These are phyloP conservation scores for Puccinia novopanici DNA, from an alignment of 1,284 basidiomycete species.

Conservation along the genomic window DNA sequence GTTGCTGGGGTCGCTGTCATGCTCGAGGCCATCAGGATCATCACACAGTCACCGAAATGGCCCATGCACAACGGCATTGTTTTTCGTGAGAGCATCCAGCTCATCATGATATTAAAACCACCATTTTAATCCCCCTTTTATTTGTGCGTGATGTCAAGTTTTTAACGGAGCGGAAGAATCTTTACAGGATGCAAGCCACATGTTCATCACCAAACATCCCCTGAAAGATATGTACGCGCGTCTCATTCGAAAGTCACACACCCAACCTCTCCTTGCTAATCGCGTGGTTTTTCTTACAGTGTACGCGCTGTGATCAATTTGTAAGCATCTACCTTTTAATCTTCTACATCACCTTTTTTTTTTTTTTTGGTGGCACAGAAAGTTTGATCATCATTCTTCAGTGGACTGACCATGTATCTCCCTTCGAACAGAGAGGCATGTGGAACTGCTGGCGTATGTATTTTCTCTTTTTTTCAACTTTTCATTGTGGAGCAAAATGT, in stretches of 20 bases:
- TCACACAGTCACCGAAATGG: conserved; percentile 73
- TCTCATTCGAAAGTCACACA: not conserved
- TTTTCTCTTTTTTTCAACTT: not conserved
- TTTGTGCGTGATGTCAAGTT: conserved; percentile 63
- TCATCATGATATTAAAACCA: not conserved
- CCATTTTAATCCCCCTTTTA: not conserved
- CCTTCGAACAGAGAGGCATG: conserved; percentile 34
- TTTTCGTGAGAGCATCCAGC: conserved; percentile 68
- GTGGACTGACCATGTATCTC: conserved; percentile 57
- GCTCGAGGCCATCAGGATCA: conserved; percentile 81
- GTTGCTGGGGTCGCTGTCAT: conserved; percentile 73
- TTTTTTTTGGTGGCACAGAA: too few species aligned
- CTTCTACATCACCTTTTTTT: not conserved
- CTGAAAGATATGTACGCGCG: conserved; percentile 16
- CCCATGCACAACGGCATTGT: conserved; percentile 77
- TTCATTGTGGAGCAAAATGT: not conserved
- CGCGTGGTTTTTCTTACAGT: conserved; percentile 60
- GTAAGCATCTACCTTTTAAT: conserved; percentile 67
- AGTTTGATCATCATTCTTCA: too few species aligned
- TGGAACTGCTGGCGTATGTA: conserved; percentile 44
- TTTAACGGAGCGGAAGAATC: conserved; percentile 94
- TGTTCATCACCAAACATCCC: conserved; percentile 42
- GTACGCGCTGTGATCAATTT: conserved; percentile 88
- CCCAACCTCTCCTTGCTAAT: not conserved
- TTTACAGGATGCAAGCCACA: conserved; percentile 53